Evolutionary conservation across 2,329 filamentous ascomycete species (phyloP).

Genomic region (Aureobasidium sp.): DNA sequence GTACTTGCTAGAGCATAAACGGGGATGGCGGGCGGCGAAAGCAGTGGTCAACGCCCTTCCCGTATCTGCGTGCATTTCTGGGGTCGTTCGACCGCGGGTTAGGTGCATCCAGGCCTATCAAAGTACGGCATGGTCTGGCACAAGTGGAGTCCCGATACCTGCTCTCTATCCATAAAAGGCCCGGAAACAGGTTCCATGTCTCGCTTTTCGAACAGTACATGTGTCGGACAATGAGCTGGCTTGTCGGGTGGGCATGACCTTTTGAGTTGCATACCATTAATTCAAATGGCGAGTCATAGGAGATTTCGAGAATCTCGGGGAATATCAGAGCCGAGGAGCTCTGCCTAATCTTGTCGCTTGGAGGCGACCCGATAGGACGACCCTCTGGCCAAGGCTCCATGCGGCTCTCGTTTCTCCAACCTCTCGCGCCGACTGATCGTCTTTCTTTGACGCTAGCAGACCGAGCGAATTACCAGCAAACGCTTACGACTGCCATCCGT

Average conservation of each 20-base stretch:
- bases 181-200: neutral
- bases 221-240: neutral
- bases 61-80: constrained; percentile 5
- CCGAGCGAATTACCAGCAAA: constrained; percentile 5
- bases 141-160: constrained; percentile 2
- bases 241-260: neutral
- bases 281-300: constrained; percentile 1
- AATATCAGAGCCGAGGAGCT: neutral
- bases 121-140: neutral
- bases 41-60: constrained; percentile 14
- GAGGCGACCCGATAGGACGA: neutral
- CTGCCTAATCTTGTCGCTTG: constrained; percentile 3
- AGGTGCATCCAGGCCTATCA: constrained; percentile 12
- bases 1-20: constrained; percentile 5
- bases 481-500: neutral
- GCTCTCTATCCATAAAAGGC: neutral
- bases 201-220: neutral
- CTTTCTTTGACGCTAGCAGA: neutral
- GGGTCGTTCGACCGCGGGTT: constrained; percentile 10
- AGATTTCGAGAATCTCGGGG: constrained; percentile 10
- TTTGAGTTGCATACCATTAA: neutral
- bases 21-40: constrained; percentile 12
- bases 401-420: constrained; percentile 12
- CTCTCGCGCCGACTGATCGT: neutral
- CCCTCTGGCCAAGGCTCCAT: neutral